Percentiles rank a stretch among this genome's conserved stretches.
Evolutionary conservation across 2,329 filamentous ascomycete genomes (phyloP).

Genomic region (Cadophora sp.): DNA sequence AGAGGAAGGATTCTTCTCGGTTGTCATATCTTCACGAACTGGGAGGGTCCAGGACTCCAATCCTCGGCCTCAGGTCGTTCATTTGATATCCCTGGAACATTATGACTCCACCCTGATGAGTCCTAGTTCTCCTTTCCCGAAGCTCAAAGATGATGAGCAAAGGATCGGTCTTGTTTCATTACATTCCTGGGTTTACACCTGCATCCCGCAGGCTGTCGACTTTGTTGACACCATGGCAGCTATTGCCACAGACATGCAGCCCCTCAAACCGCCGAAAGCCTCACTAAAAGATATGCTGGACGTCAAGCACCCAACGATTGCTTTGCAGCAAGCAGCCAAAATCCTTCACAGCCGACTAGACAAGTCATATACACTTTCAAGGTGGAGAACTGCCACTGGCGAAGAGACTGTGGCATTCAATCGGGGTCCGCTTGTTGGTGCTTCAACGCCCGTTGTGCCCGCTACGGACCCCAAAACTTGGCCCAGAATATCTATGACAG

Average conservation of each 20-base stretch:
- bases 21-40: slow-evolving; percentile 47
- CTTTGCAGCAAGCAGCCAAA: not conserved
- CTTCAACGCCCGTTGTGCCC: slow-evolving; percentile 27
- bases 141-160: slow-evolving; percentile 35
- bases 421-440: slow-evolving; percentile 50
- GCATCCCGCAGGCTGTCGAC: slow-evolving; percentile 46
- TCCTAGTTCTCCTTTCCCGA: slow-evolving; percentile 18
- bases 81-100: slow-evolving; percentile 50
- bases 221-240: slow-evolving; percentile 45
- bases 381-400: slow-evolving; percentile 49
- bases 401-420: slow-evolving; percentile 49
- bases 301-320: not conserved
- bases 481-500: slow-evolving; percentile 44
- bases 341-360: slow-evolving; percentile 36
- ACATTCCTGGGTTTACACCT: slow-evolving; percentile 51
- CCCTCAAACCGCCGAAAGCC: slow-evolving; percentile 26
- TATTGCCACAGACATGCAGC: slow-evolving; percentile 34
- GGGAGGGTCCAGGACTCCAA: slow-evolving; percentile 43
- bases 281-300: not conserved
- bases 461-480: slow-evolving; percentile 12
- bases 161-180: slow-evolving; percentile 46
- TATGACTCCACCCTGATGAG: slow-evolving; percentile 43
- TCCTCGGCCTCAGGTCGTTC: slow-evolving; percentile 44
- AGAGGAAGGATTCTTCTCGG: slow-evolving; percentile 45
- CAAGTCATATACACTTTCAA: slow-evolving; percentile 50